Conservation (phyloP, 371 early-diverging fungal genomes). For the Apophysomyces sp. region DNA sequence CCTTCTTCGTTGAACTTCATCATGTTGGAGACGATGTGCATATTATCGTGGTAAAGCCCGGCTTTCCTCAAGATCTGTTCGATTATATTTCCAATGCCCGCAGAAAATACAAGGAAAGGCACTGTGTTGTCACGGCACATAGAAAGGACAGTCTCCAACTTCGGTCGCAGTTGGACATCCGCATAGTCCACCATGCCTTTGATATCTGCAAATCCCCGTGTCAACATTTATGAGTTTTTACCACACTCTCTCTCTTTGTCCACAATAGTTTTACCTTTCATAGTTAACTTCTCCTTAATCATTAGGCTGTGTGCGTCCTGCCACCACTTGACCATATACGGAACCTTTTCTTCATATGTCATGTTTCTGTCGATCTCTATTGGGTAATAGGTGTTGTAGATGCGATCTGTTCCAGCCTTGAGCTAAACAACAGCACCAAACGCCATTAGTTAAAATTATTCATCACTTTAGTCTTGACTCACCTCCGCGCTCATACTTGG, state of each 20-base stretch:
- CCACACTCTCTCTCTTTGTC: not conserved
- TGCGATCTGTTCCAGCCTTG: constrained; percentile 37
- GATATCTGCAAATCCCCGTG: constrained; percentile 31
- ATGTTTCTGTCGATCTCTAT: constrained; percentile 62
- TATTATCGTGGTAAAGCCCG: constrained; percentile 45
- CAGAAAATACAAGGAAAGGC: constrained; percentile 75
- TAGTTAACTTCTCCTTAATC: constrained; percentile 46
- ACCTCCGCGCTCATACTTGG: constrained; percentile 45
- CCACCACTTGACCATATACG: constrained; percentile 80
- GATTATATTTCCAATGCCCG: constrained; percentile 74
- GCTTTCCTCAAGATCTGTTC: constrained; percentile 48
- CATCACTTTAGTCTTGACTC: not conserved
- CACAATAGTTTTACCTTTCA: constrained; percentile 27
- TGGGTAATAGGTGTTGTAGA: constrained; percentile 70
- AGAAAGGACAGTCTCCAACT: constrained; percentile 43
- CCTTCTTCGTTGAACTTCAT: constrained; percentile 63
- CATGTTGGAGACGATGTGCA: constrained; percentile 76
- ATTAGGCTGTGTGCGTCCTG: constrained; percentile 56
- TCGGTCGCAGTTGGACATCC: constrained; percentile 51
- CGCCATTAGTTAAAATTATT: not conserved
- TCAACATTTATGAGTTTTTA: not conserved
- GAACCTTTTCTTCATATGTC: constrained; percentile 58
- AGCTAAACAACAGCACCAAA: constrained; percentile 31
- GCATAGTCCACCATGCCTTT: constrained; percentile 53
- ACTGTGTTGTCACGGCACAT: constrained; percentile 33